Conservation (phyloP, 2,329 filamentous ascomycete genomes). For the Cordyceps fumosorosea region DNA sequence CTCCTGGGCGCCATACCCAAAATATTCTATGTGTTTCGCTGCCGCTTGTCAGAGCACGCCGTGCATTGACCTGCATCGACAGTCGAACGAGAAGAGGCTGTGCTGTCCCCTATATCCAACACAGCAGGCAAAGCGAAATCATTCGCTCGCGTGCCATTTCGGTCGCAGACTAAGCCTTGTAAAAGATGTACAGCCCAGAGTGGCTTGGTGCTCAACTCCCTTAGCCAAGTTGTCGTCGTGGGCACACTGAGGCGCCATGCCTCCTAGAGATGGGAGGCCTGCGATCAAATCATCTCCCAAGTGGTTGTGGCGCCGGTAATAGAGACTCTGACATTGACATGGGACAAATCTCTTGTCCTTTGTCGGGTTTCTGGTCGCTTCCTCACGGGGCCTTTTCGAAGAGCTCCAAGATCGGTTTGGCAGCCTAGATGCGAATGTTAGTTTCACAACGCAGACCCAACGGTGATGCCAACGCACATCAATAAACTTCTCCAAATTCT, state of each 20-base stretch:
- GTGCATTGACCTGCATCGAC: background rate
- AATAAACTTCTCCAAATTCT: constrained; percentile 89
- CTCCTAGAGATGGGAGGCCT: background rate
- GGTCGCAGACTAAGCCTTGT: background rate
- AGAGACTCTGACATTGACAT: background rate
- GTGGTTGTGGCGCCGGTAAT: background rate
- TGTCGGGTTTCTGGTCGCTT: background rate
- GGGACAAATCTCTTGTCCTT: background rate
- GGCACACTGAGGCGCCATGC: background rate
- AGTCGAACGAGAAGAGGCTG: background rate
- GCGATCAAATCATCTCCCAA: no score
- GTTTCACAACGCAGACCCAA: constrained; percentile 5
- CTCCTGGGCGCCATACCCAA: background rate
- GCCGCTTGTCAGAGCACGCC: background rate
- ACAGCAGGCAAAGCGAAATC: background rate
- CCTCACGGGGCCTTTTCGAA: constrained; percentile 65
- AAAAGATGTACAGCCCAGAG: background rate
- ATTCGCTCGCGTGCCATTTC: background rate
- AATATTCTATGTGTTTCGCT: no score
- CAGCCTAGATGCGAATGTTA: constrained; percentile 49
- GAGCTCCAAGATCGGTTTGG: constrained; percentile 79
- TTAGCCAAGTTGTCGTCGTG: background rate
- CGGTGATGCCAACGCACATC: constrained; percentile 51
- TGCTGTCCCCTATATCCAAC: background rate
- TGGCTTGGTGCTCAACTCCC: background rate